phyloP scores from a whole-genome alignment of 2,329 filamentous ascomycete species.

The Penicillium sp. region DNA sequence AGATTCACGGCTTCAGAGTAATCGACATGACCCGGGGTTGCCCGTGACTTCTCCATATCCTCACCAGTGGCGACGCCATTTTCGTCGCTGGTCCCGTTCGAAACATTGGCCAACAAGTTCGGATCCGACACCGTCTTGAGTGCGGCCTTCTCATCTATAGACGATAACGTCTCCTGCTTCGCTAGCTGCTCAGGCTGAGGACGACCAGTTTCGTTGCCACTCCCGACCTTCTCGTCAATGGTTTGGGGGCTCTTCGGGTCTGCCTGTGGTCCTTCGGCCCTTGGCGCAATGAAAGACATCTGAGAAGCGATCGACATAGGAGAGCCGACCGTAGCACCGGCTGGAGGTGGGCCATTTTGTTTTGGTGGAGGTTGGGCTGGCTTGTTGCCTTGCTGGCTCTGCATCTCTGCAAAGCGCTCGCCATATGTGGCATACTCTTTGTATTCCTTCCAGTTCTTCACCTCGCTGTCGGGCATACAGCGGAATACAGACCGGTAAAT shows the following conservation, averaged over 20 bases:
- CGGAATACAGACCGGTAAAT: slow-evolving; percentile 91
- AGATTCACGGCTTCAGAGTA: slow-evolving; percentile 43
- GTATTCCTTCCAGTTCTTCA: slow-evolving; percentile 90
- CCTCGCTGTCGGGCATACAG: slow-evolving; percentile 95
- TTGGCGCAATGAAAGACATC: slow-evolving; percentile 26
- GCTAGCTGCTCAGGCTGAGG: slow-evolving; percentile 28
- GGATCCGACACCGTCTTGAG: slow-evolving; percentile 30
- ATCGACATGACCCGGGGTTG: slow-evolving; percentile 32
- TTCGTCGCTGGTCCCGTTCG: slow-evolving; percentile 27
- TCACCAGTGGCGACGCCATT: slow-evolving; percentile 22
- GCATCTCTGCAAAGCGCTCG: slow-evolving; percentile 68
- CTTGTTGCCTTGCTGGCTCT: slow-evolving; percentile 54
- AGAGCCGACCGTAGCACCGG: slow-evolving; percentile 25
- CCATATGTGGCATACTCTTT: slow-evolving; percentile 76
- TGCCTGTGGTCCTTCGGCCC: slow-evolving; percentile 28
- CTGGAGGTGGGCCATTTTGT: slow-evolving; percentile 40
- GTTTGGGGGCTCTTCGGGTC: slow-evolving; percentile 30
- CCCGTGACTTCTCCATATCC: slow-evolving; percentile 33
- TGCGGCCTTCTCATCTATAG: slow-evolving; percentile 46
- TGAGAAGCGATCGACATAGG: slow-evolving; percentile 24
- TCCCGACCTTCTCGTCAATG: slow-evolving; percentile 36
- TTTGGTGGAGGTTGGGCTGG: slow-evolving; percentile 47
- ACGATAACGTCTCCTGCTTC: slow-evolving; percentile 31
- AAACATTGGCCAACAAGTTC: slow-evolving; percentile 21
- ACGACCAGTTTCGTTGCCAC: slow-evolving; percentile 36